Evolutionary conservation across 768 basidiomycete genomes (phyloP).

Genomic region (Lactarius trivialis): DNA sequence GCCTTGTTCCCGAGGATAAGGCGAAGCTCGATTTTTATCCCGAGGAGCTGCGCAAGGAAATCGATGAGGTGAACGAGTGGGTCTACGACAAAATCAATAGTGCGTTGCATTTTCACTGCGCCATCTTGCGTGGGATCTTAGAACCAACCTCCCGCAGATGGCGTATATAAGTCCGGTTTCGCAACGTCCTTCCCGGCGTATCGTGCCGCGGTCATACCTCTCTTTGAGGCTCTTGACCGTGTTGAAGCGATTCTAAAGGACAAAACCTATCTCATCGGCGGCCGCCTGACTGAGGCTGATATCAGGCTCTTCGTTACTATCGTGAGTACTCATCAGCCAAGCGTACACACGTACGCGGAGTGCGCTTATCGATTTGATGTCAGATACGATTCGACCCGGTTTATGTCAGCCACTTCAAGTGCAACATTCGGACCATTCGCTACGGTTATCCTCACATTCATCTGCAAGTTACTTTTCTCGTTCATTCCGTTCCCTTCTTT

Average conservation of each 20-base stretch:
- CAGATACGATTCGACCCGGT: conserved; percentile 87
- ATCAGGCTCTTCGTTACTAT: conserved; percentile 90
- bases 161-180: conserved; percentile 88
- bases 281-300: conserved; percentile 76
- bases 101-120: conserved; percentile 31
- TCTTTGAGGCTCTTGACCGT: conserved; percentile 77
- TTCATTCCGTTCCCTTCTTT: not conserved
- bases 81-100: conserved; percentile 83
- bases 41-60: conserved; percentile 56
- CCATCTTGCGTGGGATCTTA: not conserved
- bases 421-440: conserved; percentile 81
- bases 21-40: conserved; percentile 76
- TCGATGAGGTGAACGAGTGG: conserved; percentile 82
- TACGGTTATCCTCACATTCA: conserved; percentile 82
- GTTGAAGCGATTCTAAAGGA: conserved; percentile 71
- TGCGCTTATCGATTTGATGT: not conserved
- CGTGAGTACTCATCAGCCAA: conserved; percentile 38
- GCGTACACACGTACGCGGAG: too few species aligned
- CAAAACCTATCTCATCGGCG: conserved; percentile 81
- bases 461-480: conserved; percentile 32
- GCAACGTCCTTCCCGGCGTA: conserved; percentile 79
- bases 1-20: conserved; percentile 57
- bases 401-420: conserved; percentile 91
- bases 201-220: conserved; percentile 59
- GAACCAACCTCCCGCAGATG: conserved; percentile 40